Conservation (phyloP, 2,329 filamentous ascomycete species). For the Aurifilum marmelostoma region DNA sequence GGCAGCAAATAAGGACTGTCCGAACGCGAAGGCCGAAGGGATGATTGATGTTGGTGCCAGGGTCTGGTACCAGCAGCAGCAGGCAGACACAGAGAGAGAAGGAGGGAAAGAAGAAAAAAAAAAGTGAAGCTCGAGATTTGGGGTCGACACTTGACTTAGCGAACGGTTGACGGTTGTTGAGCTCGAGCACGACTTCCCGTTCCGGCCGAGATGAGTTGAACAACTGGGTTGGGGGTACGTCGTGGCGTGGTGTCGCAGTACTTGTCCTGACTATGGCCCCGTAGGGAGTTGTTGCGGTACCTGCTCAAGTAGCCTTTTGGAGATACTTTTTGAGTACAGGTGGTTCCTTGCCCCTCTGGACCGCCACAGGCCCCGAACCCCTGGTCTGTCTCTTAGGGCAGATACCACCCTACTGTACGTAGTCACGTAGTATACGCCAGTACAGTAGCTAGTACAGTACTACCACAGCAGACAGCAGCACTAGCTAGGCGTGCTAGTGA, state of each 20-base stretch:
- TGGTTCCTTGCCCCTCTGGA: background rate
- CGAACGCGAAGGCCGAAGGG: background rate
- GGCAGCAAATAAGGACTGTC: background rate
- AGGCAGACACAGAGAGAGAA: background rate
- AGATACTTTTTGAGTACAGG: background rate
- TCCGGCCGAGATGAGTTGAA: background rate
- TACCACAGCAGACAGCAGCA: too few relatives aligned
- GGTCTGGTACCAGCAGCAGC: background rate
- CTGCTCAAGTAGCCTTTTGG: background rate
- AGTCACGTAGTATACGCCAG: too few relatives aligned
- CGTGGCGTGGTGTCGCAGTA: background rate
- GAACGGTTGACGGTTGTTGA: constrained; percentile 1
- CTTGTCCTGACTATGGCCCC: background rate
- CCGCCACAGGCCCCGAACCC: background rate
- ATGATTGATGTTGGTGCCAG: background rate
- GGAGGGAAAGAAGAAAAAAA: background rate
- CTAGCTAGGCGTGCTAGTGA: background rate
- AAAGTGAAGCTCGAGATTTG: constrained; percentile 3
- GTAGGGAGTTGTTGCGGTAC: background rate
- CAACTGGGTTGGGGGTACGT: background rate
- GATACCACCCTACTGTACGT: background rate
- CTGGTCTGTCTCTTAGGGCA: background rate
- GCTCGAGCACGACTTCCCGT: constrained; percentile 8
- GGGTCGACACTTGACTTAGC: background rate
- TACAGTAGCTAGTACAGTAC: background rate